Evolutionary conservation across 768 basidiomycete genomes (phyloP).

Genomic region (Hemileccinum impolitum): DNA sequence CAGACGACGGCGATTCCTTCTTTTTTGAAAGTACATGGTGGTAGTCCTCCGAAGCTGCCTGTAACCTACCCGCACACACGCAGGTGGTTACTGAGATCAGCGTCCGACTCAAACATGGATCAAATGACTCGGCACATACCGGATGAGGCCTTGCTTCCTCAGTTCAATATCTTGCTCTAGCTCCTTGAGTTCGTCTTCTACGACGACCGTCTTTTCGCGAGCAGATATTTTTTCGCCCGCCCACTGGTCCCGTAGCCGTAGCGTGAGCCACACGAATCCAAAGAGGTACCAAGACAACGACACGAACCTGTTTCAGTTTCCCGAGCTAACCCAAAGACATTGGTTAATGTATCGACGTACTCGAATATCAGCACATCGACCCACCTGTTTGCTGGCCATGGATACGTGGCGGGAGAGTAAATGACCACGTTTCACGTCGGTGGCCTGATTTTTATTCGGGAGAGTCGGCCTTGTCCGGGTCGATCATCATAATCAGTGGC

Average conservation of each 20-base stretch:
- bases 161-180: constrained; percentile 84
- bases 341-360: background rate
- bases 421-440: background rate
- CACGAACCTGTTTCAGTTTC: constrained; percentile 68
- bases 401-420: constrained; percentile 2
- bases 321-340: constrained; percentile 50
- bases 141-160: constrained; percentile 65
- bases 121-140: constrained; percentile 47
- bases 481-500: background rate
- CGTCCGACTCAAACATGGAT: background rate
- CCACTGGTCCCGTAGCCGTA: constrained; percentile 52
- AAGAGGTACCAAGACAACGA: background rate
- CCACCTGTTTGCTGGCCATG: constrained; percentile 70
- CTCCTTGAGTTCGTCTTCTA: constrained; percentile 70
- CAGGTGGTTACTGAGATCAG: constrained; percentile 1
- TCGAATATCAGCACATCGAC: constrained; percentile 7
- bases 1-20: constrained; percentile 60
- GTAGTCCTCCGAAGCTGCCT: constrained; percentile 68
- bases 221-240: constrained; percentile 86
- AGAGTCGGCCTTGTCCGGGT: constrained; percentile 13
- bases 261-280: constrained; percentile 2
- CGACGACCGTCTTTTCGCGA: constrained; percentile 73
- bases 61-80: constrained; percentile 46
- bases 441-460: constrained; percentile 17
- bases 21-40: constrained; percentile 72